Evolutionary conservation across 1,284 basidiomycete genomes (phyloP).

Genomic region (Chalciporus sp.): DNA sequence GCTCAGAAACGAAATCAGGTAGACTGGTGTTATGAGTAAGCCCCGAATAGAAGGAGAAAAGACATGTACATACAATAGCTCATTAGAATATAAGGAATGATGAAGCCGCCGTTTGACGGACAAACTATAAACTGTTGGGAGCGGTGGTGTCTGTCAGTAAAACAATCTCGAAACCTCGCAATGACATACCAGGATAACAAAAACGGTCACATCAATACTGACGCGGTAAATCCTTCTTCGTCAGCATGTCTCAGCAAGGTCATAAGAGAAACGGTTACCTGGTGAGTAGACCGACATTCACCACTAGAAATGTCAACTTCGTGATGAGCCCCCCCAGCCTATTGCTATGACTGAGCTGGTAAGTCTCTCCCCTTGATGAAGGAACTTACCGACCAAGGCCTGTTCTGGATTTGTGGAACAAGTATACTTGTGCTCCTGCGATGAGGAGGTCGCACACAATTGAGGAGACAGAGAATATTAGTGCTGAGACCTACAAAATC

Average conservation of each 20-base stretch:
- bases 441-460: slow-evolving; percentile 35
- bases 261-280: slow-evolving; percentile 21
- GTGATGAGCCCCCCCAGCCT: slow-evolving; percentile 35
- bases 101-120: slow-evolving; percentile 35
- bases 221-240: background rate
- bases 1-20: slow-evolving; percentile 37
- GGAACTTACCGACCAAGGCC: slow-evolving; percentile 31
- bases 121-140: slow-evolving; percentile 30
- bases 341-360: background rate
- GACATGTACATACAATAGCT: slow-evolving; percentile 27
- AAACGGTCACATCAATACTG: slow-evolving; percentile 33
- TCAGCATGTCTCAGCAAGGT: background rate
- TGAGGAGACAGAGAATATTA: slow-evolving; percentile 34
- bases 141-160: background rate
- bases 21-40: slow-evolving; percentile 14
- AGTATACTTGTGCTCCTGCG: slow-evolving; percentile 33
- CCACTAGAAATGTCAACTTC: slow-evolving; percentile 31
- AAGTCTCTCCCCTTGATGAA: background rate
- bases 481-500: slow-evolving; percentile 27
- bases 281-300: slow-evolving; percentile 34
- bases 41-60: background rate
- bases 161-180: background rate
- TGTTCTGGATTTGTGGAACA: slow-evolving; percentile 35
- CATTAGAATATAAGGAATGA: slow-evolving; percentile 36
- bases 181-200: slow-evolving; percentile 28